These are phyloP conservation scores for Trametes maxima DNA, from an alignment of 768 basidiomycete genomes.

Conservation along the genomic window DNA sequence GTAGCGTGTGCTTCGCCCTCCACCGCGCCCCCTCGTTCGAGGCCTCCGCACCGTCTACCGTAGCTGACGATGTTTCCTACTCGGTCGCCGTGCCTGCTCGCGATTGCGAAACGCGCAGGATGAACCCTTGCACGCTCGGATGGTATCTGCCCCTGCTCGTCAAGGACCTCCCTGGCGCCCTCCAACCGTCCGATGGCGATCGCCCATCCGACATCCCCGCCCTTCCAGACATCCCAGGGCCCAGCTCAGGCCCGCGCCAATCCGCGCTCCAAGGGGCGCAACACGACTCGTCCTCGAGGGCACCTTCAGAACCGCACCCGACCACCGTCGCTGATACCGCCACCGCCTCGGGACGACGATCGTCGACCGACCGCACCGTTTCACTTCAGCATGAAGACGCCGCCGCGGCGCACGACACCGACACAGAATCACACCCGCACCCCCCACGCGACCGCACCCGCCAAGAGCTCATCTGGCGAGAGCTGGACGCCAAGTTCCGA, in stretches of 20 bases:
- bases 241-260: slow-evolving; percentile 1
- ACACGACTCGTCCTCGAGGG: background rate
- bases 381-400: background rate
- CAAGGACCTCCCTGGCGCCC: slow-evolving; percentile 63
- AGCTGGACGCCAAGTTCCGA: slow-evolving; percentile 84
- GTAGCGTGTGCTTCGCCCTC: background rate
- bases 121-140: slow-evolving; percentile 96
- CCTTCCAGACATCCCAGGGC: background rate
- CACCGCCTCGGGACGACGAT: background rate
- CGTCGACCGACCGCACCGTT: background rate
- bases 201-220: slow-evolving; percentile 22
- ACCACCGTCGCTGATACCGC: background rate
- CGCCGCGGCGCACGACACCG: background rate
- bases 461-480: slow-evolving; percentile 56
- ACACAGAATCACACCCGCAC: slow-evolving; percentile 14
- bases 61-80: background rate
- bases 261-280: background rate
- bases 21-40: background rate
- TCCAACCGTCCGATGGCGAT: slow-evolving; percentile 53
- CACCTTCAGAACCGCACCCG: background rate
- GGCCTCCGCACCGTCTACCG: background rate
- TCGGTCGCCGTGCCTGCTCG: background rate
- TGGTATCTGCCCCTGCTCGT: slow-evolving; percentile 93
- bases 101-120: slow-evolving; percentile 42
- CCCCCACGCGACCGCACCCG: slow-evolving; percentile 16